These are phyloP conservation scores for Galerina sulciceps DNA, from an alignment of 768 basidiomycete genomes.

Conservation along the genomic window DNA sequence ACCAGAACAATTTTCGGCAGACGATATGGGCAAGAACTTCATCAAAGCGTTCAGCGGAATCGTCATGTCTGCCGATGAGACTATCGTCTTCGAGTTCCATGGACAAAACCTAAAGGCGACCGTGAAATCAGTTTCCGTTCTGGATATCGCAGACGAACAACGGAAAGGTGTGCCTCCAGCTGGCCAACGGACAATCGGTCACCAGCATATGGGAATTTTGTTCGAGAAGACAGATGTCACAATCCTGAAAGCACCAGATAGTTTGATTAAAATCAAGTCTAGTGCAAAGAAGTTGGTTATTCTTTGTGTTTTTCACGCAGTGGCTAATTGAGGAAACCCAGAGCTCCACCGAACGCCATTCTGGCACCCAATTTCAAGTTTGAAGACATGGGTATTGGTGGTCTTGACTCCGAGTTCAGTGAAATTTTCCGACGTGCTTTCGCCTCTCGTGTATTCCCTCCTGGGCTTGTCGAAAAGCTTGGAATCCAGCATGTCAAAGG, in stretches of 20 bases:
- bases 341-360: constrained; percentile 92
- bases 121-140: constrained; percentile 60
- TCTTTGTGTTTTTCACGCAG: constrained; percentile 1
- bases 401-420: constrained; percentile 92
- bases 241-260: constrained; percentile 82
- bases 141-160: constrained; percentile 71
- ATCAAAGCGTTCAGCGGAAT: constrained; percentile 74
- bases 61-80: constrained; percentile 69
- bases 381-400: constrained; percentile 99
- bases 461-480: constrained; percentile 93
- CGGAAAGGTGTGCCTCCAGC: constrained; percentile 38
- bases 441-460: constrained; percentile 98
- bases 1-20: constrained; percentile 78
- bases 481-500: constrained; percentile 99
- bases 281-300: constrained; percentile 80
- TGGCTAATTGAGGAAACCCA: constrained; percentile 29
- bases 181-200: constrained; percentile 24
- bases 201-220: constrained; percentile 65
- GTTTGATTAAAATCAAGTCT: constrained; percentile 87
- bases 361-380: constrained; percentile 99
- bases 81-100: constrained; percentile 86
- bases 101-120: constrained; percentile 79
- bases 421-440: constrained; percentile 99
- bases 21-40: constrained; percentile 82
- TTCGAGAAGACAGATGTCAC: constrained; percentile 94